phyloP scores from a whole-genome alignment of 768 basidiomycete genomes.

The Cystobasidium ongulense region DNA sequence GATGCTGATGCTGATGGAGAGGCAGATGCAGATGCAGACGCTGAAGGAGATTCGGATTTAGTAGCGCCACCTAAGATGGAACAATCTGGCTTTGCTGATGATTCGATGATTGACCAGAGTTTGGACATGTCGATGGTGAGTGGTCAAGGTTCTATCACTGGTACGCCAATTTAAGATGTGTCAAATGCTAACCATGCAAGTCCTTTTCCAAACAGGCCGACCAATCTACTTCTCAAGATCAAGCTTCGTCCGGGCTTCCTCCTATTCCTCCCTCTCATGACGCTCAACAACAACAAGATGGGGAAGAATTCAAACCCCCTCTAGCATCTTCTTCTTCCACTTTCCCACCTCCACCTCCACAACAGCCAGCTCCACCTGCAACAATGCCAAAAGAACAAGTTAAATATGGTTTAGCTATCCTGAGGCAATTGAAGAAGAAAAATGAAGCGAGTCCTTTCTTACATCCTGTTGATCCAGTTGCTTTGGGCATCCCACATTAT shows the following conservation, averaged over 20 bases:
- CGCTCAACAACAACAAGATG: background rate
- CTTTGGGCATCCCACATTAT: constrained; percentile 67
- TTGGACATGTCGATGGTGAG: background rate
- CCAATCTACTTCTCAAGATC: background rate
- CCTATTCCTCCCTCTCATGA: background rate
- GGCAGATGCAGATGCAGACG: background rate
- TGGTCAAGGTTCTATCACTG: background rate
- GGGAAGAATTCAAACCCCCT: constrained; percentile 10
- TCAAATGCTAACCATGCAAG: background rate
- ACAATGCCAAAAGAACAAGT: constrained; percentile 60
- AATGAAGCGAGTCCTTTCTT: constrained; percentile 76
- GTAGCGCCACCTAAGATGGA: background rate
- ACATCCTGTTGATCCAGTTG: constrained; percentile 77
- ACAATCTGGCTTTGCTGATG: background rate
- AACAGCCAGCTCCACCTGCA: background rate
- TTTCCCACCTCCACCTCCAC: background rate
- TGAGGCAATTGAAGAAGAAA: constrained; percentile 74
- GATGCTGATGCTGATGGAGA: background rate
- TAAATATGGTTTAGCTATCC: constrained; percentile 66
- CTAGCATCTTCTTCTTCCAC: background rate
- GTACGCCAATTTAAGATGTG: background rate
- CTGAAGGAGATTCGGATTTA: background rate
- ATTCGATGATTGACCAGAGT: constrained; percentile 23
- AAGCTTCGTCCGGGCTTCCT: background rate
- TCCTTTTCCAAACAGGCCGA: background rate